Base-by-base conservation (phyloP, 2,329 filamentous ascomycete genomes). In the Tympanopsis confertula region DNA sequence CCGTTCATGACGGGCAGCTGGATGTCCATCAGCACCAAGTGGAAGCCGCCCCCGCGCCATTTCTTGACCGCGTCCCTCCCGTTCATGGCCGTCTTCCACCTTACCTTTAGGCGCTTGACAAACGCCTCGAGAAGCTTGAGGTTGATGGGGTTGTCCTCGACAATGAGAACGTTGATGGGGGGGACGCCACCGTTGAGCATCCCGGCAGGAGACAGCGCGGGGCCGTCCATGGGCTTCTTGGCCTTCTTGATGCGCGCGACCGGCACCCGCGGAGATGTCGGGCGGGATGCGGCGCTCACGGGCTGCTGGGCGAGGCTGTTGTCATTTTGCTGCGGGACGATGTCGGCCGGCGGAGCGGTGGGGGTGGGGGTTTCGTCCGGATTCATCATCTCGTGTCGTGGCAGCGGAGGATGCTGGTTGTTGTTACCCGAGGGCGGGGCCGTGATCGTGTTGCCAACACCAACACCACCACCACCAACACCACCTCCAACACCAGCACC, bases 81-180 rank as follows among this genome's bases (percentile, higher is more conserved):
- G 48, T 82, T 81, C 58, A 77, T 73, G 14, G 78, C 78, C 13
- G 74, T 77, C 47, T 78, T 72, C 76, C 77, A 82, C 13, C 78
- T 66, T 5, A 82, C 78, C 44, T 78, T 81, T 24, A 82, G 61
- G 26, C 78, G 66, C 50, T 80, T 79, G 74, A 82, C 80, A 45
- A 82, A 76, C 2, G 76, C 75, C 47, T 81, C 78, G 38, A 82
- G 56, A 28, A 82, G 66, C 45, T 72, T 68, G 51, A 82, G 60
- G 46, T 82, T 82, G 63, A 82, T 82, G 43, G 78, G 75, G 49
- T 82, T 82, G 56, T 82, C 78, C 55, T 82, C 78, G 7, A 82
- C 78, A 40, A 82, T 79, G 26, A 82, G 59, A 5, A 82, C 77
- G 43, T 81, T 82, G 58, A 82, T 82, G 3, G 78, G 78, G 10